Percentiles rank a stretch among this genome's conserved stretches.
phyloP scores from a whole-genome alignment of 2,329 filamentous ascomycete genomes.

The Epichloe brachyelytri region DNA sequence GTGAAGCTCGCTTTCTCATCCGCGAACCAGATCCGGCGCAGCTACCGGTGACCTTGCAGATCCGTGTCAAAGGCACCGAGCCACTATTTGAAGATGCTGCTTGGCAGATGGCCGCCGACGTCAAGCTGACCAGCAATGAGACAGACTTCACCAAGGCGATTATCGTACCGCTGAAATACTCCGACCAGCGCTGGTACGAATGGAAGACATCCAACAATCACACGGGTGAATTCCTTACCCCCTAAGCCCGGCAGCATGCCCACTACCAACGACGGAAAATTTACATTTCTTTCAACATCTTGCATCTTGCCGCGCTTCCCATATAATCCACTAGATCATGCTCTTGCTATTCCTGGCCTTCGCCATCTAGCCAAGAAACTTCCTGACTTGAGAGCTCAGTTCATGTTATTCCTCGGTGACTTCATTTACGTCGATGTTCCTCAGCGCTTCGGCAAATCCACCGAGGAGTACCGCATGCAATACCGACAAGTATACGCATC shows the following conservation, averaged over 20 bases:
- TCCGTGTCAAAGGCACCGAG: slow-evolving; percentile 39
- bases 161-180: slow-evolving; percentile 48
- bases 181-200: slow-evolving; percentile 63
- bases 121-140: slow-evolving; percentile 54
- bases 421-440: slow-evolving; percentile 91
- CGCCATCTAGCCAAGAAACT: slow-evolving; percentile 62
- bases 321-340: slow-evolving; percentile 72
- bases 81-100: slow-evolving; percentile 39
- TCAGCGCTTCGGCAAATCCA: slow-evolving; percentile 55
- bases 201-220: slow-evolving; percentile 83
- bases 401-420: slow-evolving; percentile 73
- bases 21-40: slow-evolving; percentile 67
- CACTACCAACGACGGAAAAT: slow-evolving; percentile 49
- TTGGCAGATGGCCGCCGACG: slow-evolving; percentile 55
- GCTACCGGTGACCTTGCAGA: slow-evolving; percentile 63
- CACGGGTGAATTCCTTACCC: slow-evolving; percentile 67
- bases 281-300: slow-evolving; percentile 85
- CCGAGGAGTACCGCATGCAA: slow-evolving; percentile 72
- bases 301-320: slow-evolving; percentile 89
- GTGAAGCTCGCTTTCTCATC: slow-evolving; percentile 67
- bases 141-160: slow-evolving; percentile 75
- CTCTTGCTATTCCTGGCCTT: slow-evolving; percentile 71
- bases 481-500: slow-evolving; percentile 95
- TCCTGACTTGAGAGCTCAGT: slow-evolving; percentile 58
- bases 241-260: slow-evolving; percentile 55